Evolutionary conservation across 2,329 filamentous ascomycete genomes (phyloP), one percentile per base, ranked within the genome.

Genomic region (Beauveria australis): DNA sequence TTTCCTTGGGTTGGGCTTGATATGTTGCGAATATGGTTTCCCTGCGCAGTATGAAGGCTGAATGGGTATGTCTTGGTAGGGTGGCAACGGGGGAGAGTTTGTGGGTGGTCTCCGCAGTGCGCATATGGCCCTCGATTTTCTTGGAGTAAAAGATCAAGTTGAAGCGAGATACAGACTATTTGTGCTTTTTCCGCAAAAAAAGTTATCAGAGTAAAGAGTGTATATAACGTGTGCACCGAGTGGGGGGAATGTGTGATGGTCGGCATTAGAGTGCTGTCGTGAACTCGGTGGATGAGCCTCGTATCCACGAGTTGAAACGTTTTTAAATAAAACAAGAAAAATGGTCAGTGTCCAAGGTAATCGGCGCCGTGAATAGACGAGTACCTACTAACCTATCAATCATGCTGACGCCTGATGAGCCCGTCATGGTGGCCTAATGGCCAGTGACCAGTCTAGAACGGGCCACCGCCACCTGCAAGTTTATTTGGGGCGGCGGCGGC

Each of bases 361-460:
- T 33, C n/a, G 48, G 28, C 16, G 28, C 18, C 28, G 47, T 49
- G 26, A 37, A 30, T n/a, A 12, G 12, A 19, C 5, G 48, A 18
- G 30, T 33, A 33, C 12, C 22, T 10, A 26, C 8, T 6, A 24
- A 33, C 12, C 22, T 10, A 26, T 26, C 26, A 24, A 33, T 55
- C n/a, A 22, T 43, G 53, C n/a, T n/a, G 53, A 46, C 18, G 41
- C 53, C 53, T 47, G 28, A 55, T 47, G 53, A 47, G 12, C 3
- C 41, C 18, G 53, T 37, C 53, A 55, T 55, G 53, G 53, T 55
- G 41, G 53, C 53, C 53, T 33, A 55, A 47, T 33, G 30, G 30
- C 30, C 30, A 33, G 30, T 55, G n/a, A 2, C 9, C 53, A 26
- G 51, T 19, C 22, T 41, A 28, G 33, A 26, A 19, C 53, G 9